Evolutionary conservation across 345 rosid genomes (phyloP).

Genomic region (Psidium friedrichsthalianum): DNA sequence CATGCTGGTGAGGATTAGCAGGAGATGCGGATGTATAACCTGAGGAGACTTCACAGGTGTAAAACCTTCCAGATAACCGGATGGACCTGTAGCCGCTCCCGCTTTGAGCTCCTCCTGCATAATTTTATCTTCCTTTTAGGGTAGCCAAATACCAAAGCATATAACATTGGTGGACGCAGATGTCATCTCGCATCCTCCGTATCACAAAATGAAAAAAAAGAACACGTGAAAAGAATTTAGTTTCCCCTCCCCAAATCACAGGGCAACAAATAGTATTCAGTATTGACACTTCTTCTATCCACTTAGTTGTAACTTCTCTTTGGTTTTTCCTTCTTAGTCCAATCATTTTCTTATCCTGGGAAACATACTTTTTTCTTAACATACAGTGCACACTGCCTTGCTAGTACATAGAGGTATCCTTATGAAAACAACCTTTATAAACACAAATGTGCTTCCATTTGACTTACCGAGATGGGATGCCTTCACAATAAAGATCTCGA

Average conservation of each 20-base stretch:
- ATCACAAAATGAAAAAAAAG: background rate
- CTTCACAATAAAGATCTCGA: background rate
- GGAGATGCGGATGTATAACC: constrained; percentile 75
- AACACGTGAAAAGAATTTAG: background rate
- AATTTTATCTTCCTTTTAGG: background rate
- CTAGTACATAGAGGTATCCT: background rate
- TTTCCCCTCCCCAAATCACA: background rate
- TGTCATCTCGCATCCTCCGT: no score
- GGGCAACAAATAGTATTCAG: background rate
- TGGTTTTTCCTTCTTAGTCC: background rate
- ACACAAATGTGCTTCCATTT: background rate
- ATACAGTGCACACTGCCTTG: background rate
- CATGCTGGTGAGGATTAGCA: constrained; percentile 95
- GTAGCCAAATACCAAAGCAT: background rate
- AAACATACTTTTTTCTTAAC: background rate
- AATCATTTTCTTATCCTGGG: background rate
- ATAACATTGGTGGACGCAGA: background rate
- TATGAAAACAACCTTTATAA: background rate
- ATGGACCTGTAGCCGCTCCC: constrained; percentile 29
- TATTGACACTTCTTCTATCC: background rate
- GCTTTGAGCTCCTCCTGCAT: constrained; percentile 58
- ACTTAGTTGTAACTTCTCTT: background rate
- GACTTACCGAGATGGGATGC: background rate
- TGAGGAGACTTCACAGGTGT: constrained; percentile 76
- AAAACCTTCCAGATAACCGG: constrained; percentile 75